Conservation (phyloP, 495 filamentous ascomycete species). For the Barbatosphaeria neglecta region DNA sequence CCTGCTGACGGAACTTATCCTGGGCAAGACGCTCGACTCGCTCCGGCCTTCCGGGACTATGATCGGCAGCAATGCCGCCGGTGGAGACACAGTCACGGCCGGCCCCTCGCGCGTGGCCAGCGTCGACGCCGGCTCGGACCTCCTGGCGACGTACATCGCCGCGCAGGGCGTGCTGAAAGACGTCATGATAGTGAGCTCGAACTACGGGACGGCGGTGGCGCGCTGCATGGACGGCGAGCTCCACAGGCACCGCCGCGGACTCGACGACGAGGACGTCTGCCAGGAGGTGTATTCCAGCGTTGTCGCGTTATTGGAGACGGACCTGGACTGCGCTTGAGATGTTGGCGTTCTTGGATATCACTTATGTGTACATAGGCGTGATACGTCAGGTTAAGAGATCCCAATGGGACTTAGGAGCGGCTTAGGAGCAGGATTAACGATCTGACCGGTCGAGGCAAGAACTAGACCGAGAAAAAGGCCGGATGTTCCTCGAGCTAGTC, state of each 20-base stretch:
- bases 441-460: too few species aligned
- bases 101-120: not conserved
- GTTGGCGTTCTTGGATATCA: too few species aligned
- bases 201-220: slow-evolving; percentile 6
- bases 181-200: not conserved
- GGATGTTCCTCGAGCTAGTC: too few species aligned
- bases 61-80: too few species aligned
- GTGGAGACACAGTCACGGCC: not conserved
- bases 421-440: too few species aligned
- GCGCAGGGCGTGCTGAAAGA: not conserved
- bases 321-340: too few species aligned
- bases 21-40: slow-evolving; percentile 2
- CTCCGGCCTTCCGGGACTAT: too few species aligned
- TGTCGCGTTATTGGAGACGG: slow-evolving; percentile 5
- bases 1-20: slow-evolving; percentile 9
- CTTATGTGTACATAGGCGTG: too few species aligned
- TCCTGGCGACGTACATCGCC: slow-evolving; percentile 1
- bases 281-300: slow-evolving; percentile 3
- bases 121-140: not conserved
- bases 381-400: too few species aligned
- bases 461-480: too few species aligned
- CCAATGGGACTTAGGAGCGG: too few species aligned
- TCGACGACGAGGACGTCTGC: slow-evolving; percentile 1
- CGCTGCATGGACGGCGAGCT: slow-evolving; percentile 5
- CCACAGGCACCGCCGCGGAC: not conserved